phyloP scores from a whole-genome alignment of 2,329 filamentous ascomycete genomes.

The Cladobotryum protrusum region DNA sequence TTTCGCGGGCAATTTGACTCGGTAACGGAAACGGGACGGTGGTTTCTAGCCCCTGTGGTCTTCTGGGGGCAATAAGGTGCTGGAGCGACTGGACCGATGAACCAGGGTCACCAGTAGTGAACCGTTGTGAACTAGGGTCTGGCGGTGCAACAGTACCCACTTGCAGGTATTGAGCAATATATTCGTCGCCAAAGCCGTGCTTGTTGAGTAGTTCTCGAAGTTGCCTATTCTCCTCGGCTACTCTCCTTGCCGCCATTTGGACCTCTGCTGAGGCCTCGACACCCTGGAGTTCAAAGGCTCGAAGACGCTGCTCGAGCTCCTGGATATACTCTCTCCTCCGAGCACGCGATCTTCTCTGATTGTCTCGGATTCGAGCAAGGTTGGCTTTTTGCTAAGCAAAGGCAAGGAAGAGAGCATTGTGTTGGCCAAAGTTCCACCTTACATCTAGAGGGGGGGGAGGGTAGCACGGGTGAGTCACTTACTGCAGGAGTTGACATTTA shows the following conservation, averaged over 20 bases:
- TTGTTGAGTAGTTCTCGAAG: constrained; percentile 53
- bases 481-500: constrained; percentile 19
- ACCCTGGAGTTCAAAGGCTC: constrained; percentile 57
- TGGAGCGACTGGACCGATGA: constrained; percentile 30
- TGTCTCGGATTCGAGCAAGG: constrained; percentile 61
- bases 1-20: constrained; percentile 27
- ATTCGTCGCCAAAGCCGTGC: constrained; percentile 51
- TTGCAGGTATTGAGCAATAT: constrained; percentile 41
- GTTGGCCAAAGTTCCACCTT: constrained; percentile 1
- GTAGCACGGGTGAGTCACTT: constrained; percentile 13
- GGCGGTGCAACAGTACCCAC: constrained; percentile 10
- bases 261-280: constrained; percentile 66
- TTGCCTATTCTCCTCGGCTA: constrained; percentile 63
- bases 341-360: constrained; percentile 69
- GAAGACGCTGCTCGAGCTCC: constrained; percentile 57
- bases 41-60: constrained; percentile 24
- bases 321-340: constrained; percentile 67
- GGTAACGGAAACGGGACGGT: constrained; percentile 22
- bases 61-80: constrained; percentile 31
- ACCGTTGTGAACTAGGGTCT: constrained; percentile 14
- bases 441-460: constrained; percentile 10
- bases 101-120: constrained; percentile 18
- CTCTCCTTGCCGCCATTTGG: constrained; percentile 61
- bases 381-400: constrained; percentile 32
- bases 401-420: constrained; percentile 9